phyloP scores from a whole-genome alignment of 2,329 filamentous ascomycete genomes.

The Aspergillus sp. region DNA sequence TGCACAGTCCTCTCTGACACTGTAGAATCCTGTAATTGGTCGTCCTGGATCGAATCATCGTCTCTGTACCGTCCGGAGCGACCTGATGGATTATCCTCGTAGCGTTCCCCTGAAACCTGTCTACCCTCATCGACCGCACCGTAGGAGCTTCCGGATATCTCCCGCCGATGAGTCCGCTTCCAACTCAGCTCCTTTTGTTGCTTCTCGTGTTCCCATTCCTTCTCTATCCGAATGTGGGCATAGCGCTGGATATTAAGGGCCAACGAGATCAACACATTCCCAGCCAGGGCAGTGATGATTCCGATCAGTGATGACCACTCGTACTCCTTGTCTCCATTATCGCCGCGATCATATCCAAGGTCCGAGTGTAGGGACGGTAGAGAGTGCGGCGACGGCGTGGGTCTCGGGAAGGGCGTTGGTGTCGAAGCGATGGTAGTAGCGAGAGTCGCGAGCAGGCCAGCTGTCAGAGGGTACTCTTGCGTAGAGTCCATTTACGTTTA shows the following conservation, averaged over 20 bases:
- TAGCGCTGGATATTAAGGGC: conserved; percentile 96
- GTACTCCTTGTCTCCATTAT: conserved; percentile 22
- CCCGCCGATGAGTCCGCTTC: conserved; percentile 41
- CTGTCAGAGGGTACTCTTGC: conserved; percentile 29
- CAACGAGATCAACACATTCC: conserved; percentile 91
- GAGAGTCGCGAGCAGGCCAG: conserved; percentile 29
- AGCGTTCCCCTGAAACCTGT: conserved; percentile 13
- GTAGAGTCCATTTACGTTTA: conserved; percentile 24
- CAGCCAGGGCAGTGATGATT: conserved; percentile 86
- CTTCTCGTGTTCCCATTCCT: conserved; percentile 63
- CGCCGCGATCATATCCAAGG: conserved; percentile 21
- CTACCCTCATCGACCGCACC: conserved; percentile 39
- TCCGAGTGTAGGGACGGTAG: conserved; percentile 17
- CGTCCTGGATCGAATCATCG: conserved; percentile 45
- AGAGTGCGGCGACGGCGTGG: conserved; percentile 18
- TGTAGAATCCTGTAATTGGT: conserved; percentile 33
- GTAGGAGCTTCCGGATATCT: conserved; percentile 35
- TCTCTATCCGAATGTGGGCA: conserved; percentile 81
- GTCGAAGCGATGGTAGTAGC: conserved; percentile 24
- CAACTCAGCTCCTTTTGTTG: conserved; percentile 56
- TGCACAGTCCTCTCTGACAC: conserved; percentile 42
- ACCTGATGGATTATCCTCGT: conserved; percentile 21
- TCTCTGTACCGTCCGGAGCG: conserved; percentile 16
- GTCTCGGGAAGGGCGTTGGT: conserved; percentile 17
- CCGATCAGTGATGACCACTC: conserved; percentile 91